Evolutionary conservation across 179 eudicot genomes (phyloP).

Genomic region (Spinacia oleracea): DNA sequence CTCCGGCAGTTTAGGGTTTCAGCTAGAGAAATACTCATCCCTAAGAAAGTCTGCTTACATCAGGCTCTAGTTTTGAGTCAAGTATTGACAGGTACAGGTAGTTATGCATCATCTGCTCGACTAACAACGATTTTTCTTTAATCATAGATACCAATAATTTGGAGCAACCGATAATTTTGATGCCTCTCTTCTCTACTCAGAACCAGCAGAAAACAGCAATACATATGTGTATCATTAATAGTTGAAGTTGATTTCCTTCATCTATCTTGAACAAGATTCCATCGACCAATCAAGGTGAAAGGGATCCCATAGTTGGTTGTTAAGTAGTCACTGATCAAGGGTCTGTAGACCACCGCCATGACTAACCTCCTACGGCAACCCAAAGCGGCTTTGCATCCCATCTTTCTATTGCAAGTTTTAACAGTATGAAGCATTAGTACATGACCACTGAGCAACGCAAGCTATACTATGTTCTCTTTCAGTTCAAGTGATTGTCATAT

Average conservation of each 20-base stretch:
- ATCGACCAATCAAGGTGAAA: background rate
- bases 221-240: background rate
- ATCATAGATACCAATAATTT: background rate
- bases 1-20: background rate
- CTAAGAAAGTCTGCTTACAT: background rate
- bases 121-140: background rate
- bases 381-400: background rate
- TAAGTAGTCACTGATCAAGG: background rate
- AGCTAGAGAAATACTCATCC: background rate
- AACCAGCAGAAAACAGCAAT: background rate
- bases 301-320: background rate
- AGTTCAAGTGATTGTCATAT: background rate
- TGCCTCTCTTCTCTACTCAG: slow-evolving; percentile 1
- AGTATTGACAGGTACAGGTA: background rate
- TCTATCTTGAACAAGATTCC: background rate
- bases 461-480: background rate
- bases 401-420: background rate
- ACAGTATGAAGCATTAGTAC: background rate
- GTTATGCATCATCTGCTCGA: background rate
- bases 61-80: background rate
- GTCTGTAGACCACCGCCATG: background rate
- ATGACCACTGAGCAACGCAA: background rate
- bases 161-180: background rate
- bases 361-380: background rate
- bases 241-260: background rate